phyloP scores from a whole-genome alignment of 2,329 filamentous ascomycete species.

The Cladobotryum mycophilum region DNA sequence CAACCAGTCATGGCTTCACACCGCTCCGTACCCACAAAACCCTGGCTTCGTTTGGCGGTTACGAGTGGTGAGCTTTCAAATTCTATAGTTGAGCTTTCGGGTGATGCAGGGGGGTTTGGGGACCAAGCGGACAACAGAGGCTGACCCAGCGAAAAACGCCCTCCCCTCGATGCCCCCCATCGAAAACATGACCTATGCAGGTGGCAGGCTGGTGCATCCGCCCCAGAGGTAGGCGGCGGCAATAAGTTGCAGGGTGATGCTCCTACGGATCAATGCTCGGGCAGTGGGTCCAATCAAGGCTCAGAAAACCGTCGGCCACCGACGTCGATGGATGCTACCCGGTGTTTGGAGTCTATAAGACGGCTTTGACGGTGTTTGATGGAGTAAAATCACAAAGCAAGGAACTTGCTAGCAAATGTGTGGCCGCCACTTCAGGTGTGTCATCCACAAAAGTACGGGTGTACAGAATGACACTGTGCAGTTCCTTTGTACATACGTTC shows the following conservation, averaged over 20 bases:
- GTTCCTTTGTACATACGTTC: no score
- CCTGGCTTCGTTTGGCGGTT: neutral
- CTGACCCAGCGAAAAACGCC: neutral
- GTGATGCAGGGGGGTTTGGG: neutral
- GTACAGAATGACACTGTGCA: neutral
- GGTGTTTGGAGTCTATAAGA: neutral
- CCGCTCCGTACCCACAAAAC: neutral
- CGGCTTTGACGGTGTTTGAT: neutral
- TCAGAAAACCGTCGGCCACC: constrained; percentile 1
- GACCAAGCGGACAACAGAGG: neutral
- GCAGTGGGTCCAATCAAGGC: constrained; percentile 6
- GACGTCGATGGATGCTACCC: neutral
- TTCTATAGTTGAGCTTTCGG: neutral
- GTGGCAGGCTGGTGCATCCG: no score
- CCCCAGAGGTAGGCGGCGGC: no score
- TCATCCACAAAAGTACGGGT: neutral
- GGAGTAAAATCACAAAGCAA: neutral
- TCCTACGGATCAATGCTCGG: neutral
- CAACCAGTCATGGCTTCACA: neutral
- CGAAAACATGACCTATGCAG: neutral
- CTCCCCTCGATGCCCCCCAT: neutral
- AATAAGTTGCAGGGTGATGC: neutral
- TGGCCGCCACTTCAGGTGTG: neutral
- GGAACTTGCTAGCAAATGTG: neutral
- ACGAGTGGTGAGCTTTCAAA: no score